A percentile compares a stretch with the other conserved stretches of the same genome.
Evolutionary conservation across 352 stramenopile genomes (phyloP).

Genomic region (Blastocystis sp.): DNA sequence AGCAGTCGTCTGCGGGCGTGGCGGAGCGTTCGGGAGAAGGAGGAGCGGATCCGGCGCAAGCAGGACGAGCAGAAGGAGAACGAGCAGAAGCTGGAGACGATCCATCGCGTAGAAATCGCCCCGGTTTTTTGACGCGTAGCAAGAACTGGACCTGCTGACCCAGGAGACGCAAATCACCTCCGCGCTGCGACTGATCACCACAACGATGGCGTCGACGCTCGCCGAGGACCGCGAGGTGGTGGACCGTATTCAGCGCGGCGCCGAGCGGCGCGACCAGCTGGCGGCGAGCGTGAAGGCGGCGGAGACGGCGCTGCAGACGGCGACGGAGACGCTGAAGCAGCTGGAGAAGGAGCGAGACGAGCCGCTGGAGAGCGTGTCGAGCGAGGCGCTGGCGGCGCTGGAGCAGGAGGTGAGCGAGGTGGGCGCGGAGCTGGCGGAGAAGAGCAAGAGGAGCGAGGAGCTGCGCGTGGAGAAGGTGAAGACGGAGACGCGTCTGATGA

Average conservation of each 20-base stretch:
- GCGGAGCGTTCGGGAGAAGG: conserved; percentile 44
- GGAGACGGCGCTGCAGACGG: conserved; percentile 18
- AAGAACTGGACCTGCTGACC: conserved; percentile 66
- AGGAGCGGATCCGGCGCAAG: conserved; percentile 44
- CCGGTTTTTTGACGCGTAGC: background rate
- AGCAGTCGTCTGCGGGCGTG: conserved; percentile 80
- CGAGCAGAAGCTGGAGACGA: conserved; percentile 51
- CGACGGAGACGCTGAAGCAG: background rate
- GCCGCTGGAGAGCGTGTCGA: background rate
- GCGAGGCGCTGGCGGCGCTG: conserved; percentile 22
- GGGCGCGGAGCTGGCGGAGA: conserved; percentile 77
- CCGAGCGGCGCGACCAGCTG: conserved; percentile 44
- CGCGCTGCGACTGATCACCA: background rate
- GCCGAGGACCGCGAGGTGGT: conserved; percentile 27
- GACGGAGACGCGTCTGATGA: conserved; percentile 77
- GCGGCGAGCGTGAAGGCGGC: background rate
- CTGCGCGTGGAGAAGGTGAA: conserved; percentile 66
- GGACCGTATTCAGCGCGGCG: conserved; percentile 30
- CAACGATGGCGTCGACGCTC: conserved; percentile 7
- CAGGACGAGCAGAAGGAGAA: conserved; percentile 27
- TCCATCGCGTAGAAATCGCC: conserved; percentile 24
- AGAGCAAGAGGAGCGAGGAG: background rate
- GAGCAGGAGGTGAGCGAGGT: conserved; percentile 85
- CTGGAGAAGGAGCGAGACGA: background rate
- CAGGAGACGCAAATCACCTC: conserved; percentile 70